Evolutionary conservation across 2,329 filamentous ascomycete genomes (phyloP).

Genomic region (Monilinia laxa): DNA sequence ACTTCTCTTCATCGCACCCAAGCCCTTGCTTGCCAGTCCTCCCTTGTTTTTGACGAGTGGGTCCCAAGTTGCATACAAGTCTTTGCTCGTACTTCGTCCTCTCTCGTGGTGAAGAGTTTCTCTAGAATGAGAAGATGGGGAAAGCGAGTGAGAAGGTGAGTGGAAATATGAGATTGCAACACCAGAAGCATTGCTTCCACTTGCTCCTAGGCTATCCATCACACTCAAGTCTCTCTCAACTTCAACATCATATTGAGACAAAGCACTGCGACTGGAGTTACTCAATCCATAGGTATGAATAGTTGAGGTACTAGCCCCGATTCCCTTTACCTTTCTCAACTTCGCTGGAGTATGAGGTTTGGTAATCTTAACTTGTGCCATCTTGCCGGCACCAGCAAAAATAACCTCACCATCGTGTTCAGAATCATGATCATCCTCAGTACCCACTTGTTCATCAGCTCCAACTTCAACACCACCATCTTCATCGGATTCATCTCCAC

Average conservation of each 20-base stretch:
- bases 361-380: not conserved
- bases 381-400: not conserved
- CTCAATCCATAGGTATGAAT: not conserved
- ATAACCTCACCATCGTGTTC: not conserved
- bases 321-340: not conserved
- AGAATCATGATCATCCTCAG: not conserved
- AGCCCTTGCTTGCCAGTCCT: not conserved
- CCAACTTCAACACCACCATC: not conserved
- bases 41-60: not conserved
- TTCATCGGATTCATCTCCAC: not conserved
- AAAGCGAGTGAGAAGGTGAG: not conserved
- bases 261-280: not conserved
- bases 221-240: not conserved
- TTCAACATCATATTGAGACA: not conserved
- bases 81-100: not conserved
- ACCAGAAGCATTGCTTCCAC: not conserved
- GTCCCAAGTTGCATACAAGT: not conserved
- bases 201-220: not conserved
- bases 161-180: not conserved
- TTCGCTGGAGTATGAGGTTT: slow-evolving; percentile 1
- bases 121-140: not conserved
- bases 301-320: not conserved
- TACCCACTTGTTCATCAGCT: not conserved
- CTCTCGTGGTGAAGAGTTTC: not conserved
- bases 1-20: not conserved